phyloP scores from a whole-genome alignment of 306 rosid species.

The Acacia melanoxylon region DNA sequence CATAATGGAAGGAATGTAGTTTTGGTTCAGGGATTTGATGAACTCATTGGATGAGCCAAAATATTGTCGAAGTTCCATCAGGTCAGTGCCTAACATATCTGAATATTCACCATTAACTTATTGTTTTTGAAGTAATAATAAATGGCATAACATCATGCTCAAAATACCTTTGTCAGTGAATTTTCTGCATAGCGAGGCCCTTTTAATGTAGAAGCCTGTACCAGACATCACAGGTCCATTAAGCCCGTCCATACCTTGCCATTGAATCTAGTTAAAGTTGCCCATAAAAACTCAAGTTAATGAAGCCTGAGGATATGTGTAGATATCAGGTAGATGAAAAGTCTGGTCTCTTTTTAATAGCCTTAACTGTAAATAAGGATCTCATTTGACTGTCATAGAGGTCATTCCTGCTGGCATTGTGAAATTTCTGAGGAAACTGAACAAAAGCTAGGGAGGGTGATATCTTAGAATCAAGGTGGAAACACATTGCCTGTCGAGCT shows the following conservation, averaged over 20 bases:
- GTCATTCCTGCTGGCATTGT: constrained; percentile 49
- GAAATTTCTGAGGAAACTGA: constrained; percentile 64
- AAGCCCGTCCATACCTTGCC: constrained; percentile 64
- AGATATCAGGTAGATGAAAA: constrained; percentile 7
- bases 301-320: not conserved
- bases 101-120: not conserved
- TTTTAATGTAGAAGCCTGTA: constrained; percentile 57
- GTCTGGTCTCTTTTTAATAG: not conserved
- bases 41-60: constrained; percentile 58
- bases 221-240: constrained; percentile 59
- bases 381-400: constrained; percentile 58
- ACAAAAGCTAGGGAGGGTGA: constrained; percentile 58
- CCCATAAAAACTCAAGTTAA: not conserved
- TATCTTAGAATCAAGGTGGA: constrained; percentile 55
- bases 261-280: constrained; percentile 33
- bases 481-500: constrained; percentile 66
- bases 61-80: constrained; percentile 34
- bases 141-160: not conserved
- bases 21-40: constrained; percentile 44
- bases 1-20: constrained; percentile 12
- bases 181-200: constrained; percentile 43
- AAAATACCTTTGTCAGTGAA: constrained; percentile 39
- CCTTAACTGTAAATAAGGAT: constrained; percentile 41
- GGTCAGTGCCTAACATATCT: constrained; percentile 37
- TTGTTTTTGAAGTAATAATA: not conserved